Evolutionary conservation across 2,329 filamentous ascomycete species (phyloP).

Genomic region (Diplocarpon mali): DNA sequence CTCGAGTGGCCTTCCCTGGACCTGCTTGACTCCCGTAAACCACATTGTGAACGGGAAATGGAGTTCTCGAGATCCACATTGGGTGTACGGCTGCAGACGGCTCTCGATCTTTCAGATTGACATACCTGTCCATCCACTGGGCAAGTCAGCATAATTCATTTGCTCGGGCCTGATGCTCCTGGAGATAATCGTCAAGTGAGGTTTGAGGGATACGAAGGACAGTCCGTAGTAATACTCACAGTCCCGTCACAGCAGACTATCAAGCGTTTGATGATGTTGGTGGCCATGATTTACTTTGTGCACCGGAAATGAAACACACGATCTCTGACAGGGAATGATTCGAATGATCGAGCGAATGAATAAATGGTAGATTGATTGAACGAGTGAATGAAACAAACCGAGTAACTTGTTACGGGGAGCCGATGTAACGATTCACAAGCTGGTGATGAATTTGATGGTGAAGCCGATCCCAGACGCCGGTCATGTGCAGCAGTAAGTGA

Average conservation of each 20-base stretch:
- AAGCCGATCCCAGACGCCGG: neutral
- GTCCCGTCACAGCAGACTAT: conserved; percentile 27
- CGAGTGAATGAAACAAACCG: too few relatives aligned
- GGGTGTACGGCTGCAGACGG: neutral
- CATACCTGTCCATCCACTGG: conserved; percentile 14
- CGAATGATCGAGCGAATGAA: neutral
- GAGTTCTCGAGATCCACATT: neutral
- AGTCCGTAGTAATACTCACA: neutral
- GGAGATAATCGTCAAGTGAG: too few relatives aligned
- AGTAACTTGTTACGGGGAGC: too few relatives aligned
- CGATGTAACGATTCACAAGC: too few relatives aligned
- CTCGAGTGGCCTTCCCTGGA: neutral
- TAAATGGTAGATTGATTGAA: too few relatives aligned
- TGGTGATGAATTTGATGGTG: too few relatives aligned
- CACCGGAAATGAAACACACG: neutral
- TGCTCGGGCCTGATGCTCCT: too few relatives aligned
- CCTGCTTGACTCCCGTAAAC: neutral
- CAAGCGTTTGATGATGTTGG: conserved; percentile 17
- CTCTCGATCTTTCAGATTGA: neutral
- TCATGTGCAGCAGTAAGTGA: neutral
- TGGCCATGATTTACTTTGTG: neutral
- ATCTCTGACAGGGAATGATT: neutral
- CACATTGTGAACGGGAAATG: too few relatives aligned
- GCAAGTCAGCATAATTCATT: neutral
- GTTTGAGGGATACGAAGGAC: too few relatives aligned